phyloP scores from a whole-genome alignment of 495 filamentous ascomycete species.

The Paragyromitra xinjiangensis region DNA sequence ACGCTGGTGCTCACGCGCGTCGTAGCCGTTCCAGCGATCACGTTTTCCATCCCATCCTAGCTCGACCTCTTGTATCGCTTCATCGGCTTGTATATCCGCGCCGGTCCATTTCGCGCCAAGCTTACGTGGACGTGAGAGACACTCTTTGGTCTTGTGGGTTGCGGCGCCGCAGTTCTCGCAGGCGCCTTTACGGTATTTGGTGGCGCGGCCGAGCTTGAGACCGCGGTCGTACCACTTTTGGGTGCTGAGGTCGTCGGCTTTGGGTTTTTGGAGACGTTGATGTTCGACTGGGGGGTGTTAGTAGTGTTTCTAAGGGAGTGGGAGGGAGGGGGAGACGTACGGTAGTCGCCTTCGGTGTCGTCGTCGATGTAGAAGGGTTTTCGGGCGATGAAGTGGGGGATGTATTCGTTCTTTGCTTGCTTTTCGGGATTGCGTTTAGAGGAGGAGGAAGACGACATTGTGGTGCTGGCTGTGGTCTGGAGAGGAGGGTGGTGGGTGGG shows the following conservation, averaged over 20 bases:
- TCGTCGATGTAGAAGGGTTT: conserved; percentile 96
- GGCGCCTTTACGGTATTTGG: conserved; percentile 95
- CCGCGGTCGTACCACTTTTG: conserved; percentile 88
- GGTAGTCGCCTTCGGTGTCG: conserved; percentile 82
- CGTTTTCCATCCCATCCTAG: conserved; percentile 98
- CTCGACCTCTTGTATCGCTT: conserved; percentile 81
- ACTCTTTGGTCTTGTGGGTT: conserved; percentile 95
- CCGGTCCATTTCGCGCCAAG: conserved; percentile 93
- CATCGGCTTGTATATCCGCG: conserved; percentile 90
- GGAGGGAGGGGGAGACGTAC: conserved; percentile 29
- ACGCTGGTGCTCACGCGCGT: conserved; percentile 81
- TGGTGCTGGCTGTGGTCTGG: conserved; percentile 34
- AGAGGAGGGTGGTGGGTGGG: not conserved
- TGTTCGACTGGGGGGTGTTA: conserved; percentile 71
- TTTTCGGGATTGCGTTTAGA: conserved; percentile 57
- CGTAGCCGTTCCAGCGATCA: conserved; percentile 97
- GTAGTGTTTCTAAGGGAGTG: not conserved
- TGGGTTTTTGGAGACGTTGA: conserved; percentile 81
- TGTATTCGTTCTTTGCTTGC: conserved; percentile 83
- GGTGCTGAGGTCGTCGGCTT: conserved; percentile 69
- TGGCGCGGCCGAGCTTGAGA: conserved; percentile 78
- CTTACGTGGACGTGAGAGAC: conserved; percentile 86
- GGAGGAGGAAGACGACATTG: conserved; percentile 58
- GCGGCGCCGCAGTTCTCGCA: conserved; percentile 98
- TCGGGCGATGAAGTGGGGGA: conserved; percentile 96